Percentiles rank a stretch among this genome's conserved stretches.
phyloP scores from a whole-genome alignment of 208 protist species.

The Acanthamoeba lenticulata region DNA sequence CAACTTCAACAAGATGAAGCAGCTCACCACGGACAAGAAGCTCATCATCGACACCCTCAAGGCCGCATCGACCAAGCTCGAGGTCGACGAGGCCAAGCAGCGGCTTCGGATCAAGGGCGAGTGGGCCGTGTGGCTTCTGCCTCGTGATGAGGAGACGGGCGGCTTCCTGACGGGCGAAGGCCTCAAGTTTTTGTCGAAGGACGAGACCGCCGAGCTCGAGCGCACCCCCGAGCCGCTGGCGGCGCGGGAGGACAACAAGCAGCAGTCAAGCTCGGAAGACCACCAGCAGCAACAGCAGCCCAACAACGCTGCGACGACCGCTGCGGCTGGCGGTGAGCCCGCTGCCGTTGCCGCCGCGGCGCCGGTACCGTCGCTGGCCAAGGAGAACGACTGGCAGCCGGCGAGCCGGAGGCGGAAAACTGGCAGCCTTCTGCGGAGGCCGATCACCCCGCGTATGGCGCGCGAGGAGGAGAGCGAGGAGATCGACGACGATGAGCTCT shows the following conservation, averaged over 20 bases:
- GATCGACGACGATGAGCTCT: conserved; percentile 71
- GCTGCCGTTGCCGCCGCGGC: neutral
- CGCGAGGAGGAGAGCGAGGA: neutral
- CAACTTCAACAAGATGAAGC: conserved; percentile 75
- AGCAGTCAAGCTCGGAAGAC: neutral
- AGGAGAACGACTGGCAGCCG: neutral
- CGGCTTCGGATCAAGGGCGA: neutral
- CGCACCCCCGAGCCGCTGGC: neutral
- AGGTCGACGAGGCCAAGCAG: conserved; percentile 16
- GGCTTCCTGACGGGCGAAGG: neutral
- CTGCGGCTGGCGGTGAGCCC: no score
- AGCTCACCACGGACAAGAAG: conserved; percentile 58
- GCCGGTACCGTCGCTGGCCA: neutral
- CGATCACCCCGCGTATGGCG: neutral
- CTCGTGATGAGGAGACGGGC: neutral
- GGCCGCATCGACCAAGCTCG: neutral
- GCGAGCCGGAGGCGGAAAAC: conserved; percentile 30
- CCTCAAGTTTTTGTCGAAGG: neutral
- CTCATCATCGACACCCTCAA: conserved; percentile 49
- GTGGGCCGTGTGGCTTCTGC: conserved; percentile 59
- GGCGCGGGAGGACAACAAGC: neutral
- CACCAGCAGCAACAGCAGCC: no score
- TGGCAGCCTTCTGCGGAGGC: neutral
- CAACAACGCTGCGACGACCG: no score
- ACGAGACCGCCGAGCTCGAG: neutral